A percentile compares a stretch with the other conserved stretches of the same genome.
phyloP scores from a whole-genome alignment of 768 basidiomycete species.

The Tulasnella sp. region DNA sequence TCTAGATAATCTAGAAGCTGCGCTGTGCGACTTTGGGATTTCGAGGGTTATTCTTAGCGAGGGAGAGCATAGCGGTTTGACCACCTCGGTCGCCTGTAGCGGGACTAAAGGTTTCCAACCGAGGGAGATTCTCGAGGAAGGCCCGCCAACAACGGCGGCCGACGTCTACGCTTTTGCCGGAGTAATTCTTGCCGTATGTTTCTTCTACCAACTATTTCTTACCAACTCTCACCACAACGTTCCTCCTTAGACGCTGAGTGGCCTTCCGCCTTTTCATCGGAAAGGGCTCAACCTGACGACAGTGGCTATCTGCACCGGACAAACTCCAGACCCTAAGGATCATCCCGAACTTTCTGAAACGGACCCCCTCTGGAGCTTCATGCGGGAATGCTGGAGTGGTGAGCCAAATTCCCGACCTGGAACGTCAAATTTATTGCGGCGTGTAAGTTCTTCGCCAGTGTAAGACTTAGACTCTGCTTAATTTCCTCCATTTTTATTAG shows the following conservation, averaged over 20 bases:
- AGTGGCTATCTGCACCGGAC: too few relatives aligned
- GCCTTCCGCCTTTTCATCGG: not conserved
- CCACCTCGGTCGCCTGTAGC: not conserved
- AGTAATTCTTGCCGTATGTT: not conserved
- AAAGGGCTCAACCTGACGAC: too few relatives aligned
- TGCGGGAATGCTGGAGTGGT: too few relatives aligned
- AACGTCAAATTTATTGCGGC: not conserved
- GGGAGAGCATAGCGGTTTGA: not conserved
- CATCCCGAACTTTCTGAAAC: too few relatives aligned
- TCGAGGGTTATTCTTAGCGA: not conserved
- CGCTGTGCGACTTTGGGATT: not conserved
- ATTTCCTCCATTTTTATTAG: too few relatives aligned
- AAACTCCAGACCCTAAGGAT: too few relatives aligned
- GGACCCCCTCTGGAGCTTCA: too few relatives aligned
- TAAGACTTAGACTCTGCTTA: too few relatives aligned
- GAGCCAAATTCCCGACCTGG: too few relatives aligned
- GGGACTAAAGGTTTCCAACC: not conserved
- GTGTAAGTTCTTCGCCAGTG: not conserved
- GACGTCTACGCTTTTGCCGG: not conserved
- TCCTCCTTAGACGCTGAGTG: not conserved
- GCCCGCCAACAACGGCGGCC: not conserved
- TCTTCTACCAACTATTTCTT: too few relatives aligned
- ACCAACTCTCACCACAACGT: not conserved
- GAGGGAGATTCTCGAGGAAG: not conserved
- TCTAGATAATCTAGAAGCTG: not conserved